Evolutionary conservation across 352 stramenopile species (phyloP).

Genomic region (Pythium rishiriense): DNA sequence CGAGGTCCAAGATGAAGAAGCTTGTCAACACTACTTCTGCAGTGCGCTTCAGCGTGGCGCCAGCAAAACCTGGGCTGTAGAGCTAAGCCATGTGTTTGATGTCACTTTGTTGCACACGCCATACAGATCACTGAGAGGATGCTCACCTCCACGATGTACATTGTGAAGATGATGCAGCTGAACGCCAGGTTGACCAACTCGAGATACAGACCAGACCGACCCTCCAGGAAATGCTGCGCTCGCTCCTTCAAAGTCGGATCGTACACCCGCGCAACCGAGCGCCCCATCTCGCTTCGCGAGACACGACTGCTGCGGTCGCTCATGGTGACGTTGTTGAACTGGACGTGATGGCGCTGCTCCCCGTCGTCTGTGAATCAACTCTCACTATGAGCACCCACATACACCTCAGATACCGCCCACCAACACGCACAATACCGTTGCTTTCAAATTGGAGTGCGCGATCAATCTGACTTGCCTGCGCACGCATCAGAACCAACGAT

Average conservation of each 20-base stretch:
- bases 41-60: conserved; percentile 9
- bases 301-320: conserved; percentile 33
- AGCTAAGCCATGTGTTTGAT: too few relatives aligned
- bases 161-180: conserved; percentile 57
- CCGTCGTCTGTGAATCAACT: not conserved
- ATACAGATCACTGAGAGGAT: too few relatives aligned
- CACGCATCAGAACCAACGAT: not conserved
- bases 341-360: conserved; percentile 16
- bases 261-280: conserved; percentile 44
- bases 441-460: conserved; percentile 17
- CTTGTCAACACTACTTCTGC: conserved; percentile 49
- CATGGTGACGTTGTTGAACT: conserved; percentile 26
- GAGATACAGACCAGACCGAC: conserved; percentile 42
- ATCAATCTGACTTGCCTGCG: conserved; percentile 21
- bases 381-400: not conserved
- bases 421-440: not conserved
- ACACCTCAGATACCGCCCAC: too few relatives aligned
- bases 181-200: conserved; percentile 61
- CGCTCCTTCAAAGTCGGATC: conserved; percentile 48
- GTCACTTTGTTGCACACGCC: too few relatives aligned
- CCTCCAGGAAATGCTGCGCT: conserved; percentile 34
- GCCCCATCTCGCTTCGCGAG: conserved; percentile 20
- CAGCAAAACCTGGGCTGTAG: conserved; percentile 35
- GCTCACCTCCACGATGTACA: conserved; percentile 60
- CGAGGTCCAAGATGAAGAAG: conserved; percentile 70